Base-by-base conservation (phyloP, 192 early-diverging fungal species). In the Entophlyctis helioformis region DNA sequence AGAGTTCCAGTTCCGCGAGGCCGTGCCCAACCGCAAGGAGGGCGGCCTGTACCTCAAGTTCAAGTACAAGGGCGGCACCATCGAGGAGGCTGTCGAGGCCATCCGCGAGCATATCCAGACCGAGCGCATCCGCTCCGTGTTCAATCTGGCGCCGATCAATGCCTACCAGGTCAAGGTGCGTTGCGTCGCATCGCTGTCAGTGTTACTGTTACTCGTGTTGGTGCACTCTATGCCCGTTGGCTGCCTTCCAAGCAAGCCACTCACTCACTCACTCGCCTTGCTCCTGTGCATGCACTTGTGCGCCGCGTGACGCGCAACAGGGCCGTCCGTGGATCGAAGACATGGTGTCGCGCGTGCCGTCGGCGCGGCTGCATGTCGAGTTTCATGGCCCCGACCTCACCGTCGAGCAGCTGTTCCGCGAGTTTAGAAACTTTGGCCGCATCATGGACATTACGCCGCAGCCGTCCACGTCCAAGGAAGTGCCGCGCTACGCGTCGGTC, bases 381-480 rank as follows among this genome's bases (percentile, higher is more conserved):
- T 91, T 94, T 57, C 50, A 65, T 24, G 90, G 90, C 0, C 74
- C 81, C 0, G 81, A 84, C 40, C 37, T 85, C 28, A 57, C 66
- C 8, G 56, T 81, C 1, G 78, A 91, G 55, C 54, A 69, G 31
- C 55, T 93, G 0, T 96, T 75, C 56, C 50, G 63, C 0, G 74
- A 80, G 36, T 81, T 91, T 47, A 76, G 90, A 9, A 62, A 55
- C 35, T 95, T 82, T 54, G 91, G 91, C 2, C 68, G 75, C 29
- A 89, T 98, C 32, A 66, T 78, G 18, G 83, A 89, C 50, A 87
- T 98, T 50, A 66, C 67, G 32, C 55, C 73, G 12, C 77, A 77
- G 46, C 74, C 81, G 1, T 50, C 65, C 1, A 51, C 64, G 0
- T 58, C 58, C 42, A 94, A 91, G 56, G 87, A 90, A 39, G 59